phyloP scores from a whole-genome alignment of 768 basidiomycete species.

The Kwoniella sp. region DNA sequence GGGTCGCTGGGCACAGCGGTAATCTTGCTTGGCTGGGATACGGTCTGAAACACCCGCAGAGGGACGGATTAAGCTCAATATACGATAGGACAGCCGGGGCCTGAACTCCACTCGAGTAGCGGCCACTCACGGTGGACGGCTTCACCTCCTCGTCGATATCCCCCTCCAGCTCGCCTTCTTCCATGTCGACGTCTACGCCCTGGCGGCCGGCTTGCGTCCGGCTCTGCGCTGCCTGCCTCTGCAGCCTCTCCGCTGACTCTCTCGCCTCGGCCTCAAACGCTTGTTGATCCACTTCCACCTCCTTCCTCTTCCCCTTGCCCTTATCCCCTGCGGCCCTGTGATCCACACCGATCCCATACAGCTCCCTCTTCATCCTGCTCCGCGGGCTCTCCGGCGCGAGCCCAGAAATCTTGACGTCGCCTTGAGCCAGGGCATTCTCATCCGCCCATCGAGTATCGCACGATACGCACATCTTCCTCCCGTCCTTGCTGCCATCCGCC shows the following conservation, averaged over 20 bases:
- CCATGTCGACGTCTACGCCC: conserved; percentile 4
- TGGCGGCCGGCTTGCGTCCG: neutral
- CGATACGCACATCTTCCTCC: conserved; percentile 38
- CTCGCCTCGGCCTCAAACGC: conserved; percentile 15
- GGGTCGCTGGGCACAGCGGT: too few relatives aligned
- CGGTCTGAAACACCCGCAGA: too few relatives aligned
- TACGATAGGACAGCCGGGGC: too few relatives aligned
- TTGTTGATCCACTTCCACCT: conserved; percentile 16
- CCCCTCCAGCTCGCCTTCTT: conserved; percentile 2
- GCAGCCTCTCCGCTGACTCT: conserved; percentile 1
- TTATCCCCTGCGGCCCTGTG: neutral
- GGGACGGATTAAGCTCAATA: too few relatives aligned
- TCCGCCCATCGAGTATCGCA: conserved; percentile 37
- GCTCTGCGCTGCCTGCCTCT: conserved; percentile 1
- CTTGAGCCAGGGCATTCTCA: conserved; percentile 2
- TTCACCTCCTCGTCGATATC: neutral
- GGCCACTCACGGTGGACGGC: neutral
- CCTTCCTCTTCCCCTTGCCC: neutral
- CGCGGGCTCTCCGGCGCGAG: conserved; percentile 26
- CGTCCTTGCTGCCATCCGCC: conserved; percentile 27
- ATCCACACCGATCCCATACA: conserved; percentile 23
- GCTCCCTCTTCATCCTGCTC: conserved; percentile 28
- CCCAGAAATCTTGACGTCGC: neutral
- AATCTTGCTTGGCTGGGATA: too few relatives aligned
- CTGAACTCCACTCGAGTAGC: too few relatives aligned